A percentile compares a stretch with the other conserved stretches of the same genome.
These are phyloP conservation scores for Phaeosphaeriaceae sp. DNA, from an alignment of 2,329 filamentous ascomycete genomes.

Conservation along the genomic window DNA sequence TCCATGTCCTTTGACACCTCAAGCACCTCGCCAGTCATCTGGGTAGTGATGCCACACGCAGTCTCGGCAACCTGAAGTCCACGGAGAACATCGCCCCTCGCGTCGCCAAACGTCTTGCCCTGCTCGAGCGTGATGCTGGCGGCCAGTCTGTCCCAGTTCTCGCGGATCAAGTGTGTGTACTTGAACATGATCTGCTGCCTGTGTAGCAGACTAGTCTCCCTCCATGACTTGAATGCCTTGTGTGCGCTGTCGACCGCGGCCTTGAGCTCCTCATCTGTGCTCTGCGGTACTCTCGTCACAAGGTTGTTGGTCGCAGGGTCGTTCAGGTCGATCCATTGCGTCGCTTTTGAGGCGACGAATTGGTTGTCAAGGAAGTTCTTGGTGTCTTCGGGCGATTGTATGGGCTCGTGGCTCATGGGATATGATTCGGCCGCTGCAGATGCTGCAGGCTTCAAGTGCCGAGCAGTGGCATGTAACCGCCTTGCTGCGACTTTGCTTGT, in stretches of 20 bases:
- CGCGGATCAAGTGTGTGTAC: conserved; percentile 78
- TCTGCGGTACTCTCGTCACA: conserved; percentile 82
- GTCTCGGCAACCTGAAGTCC: conserved; percentile 87
- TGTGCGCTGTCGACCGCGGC: conserved; percentile 77
- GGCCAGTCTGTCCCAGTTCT: conserved; percentile 85
- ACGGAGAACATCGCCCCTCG: conserved; percentile 79
- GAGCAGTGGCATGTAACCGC: conserved; percentile 62
- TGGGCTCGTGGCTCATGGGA: conserved; percentile 75
- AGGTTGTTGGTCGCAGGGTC: conserved; percentile 88
- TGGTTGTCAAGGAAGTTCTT: conserved; percentile 84
- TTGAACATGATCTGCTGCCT: conserved; percentile 89
- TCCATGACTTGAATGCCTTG: conserved; percentile 78
- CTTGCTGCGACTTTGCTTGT: conserved; percentile 51
- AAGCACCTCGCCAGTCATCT: conserved; percentile 82
- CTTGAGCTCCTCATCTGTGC: conserved; percentile 77
- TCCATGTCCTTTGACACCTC: conserved; percentile 93
- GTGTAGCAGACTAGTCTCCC: conserved; percentile 72
- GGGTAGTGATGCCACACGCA: conserved; percentile 78
- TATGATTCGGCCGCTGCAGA: conserved; percentile 64
- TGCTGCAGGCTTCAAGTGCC: conserved; percentile 57
- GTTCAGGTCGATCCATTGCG: conserved; percentile 78
- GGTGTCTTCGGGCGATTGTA: conserved; percentile 71
- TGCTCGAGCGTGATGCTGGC: conserved; percentile 88
- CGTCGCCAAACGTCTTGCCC: conserved; percentile 87
- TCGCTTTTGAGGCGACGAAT: conserved; percentile 72